These are phyloP conservation scores for Schoenoplectus tabernaemontani DNA, from an alignment of 202 grass and related monocot species.

Conservation along the genomic window DNA sequence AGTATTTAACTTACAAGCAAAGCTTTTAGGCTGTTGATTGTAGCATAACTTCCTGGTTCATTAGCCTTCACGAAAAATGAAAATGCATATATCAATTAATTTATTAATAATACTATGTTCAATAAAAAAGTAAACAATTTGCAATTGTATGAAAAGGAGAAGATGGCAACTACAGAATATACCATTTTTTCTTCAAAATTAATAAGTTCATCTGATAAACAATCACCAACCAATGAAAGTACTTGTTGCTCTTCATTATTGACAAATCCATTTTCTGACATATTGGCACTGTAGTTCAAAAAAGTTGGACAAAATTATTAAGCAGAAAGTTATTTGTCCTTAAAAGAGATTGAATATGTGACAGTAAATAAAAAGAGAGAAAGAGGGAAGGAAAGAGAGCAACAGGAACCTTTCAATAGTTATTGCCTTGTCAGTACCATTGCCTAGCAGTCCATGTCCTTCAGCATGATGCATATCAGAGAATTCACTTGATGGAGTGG, in stretches of 20 bases:
- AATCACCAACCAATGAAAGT: neutral
- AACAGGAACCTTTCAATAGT: neutral
- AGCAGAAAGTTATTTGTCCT: neutral
- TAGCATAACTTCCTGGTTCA: constrained; percentile 1
- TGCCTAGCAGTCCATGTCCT: neutral
- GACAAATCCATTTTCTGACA: neutral
- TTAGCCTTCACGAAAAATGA: constrained; percentile 2
- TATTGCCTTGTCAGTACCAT: neutral
- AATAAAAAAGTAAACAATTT: neutral
- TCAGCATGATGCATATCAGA: neutral
- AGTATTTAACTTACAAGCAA: neutral
- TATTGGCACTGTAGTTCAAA: neutral
- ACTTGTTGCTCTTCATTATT: neutral
- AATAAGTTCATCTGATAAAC: neutral
- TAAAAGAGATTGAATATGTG: neutral
- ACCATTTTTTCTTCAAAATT: neutral
- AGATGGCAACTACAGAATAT: neutral
- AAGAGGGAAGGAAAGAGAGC: neutral
- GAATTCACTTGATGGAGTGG: neutral
- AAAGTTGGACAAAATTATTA: neutral
- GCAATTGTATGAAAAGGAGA: neutral
- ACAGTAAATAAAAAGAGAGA: neutral
- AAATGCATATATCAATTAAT: neutral
- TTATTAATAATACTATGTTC: neutral
- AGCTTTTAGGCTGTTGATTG: constrained; percentile 21